phyloP scores from a whole-genome alignment of 345 rosid species.

The Gossypium sturtianum region DNA sequence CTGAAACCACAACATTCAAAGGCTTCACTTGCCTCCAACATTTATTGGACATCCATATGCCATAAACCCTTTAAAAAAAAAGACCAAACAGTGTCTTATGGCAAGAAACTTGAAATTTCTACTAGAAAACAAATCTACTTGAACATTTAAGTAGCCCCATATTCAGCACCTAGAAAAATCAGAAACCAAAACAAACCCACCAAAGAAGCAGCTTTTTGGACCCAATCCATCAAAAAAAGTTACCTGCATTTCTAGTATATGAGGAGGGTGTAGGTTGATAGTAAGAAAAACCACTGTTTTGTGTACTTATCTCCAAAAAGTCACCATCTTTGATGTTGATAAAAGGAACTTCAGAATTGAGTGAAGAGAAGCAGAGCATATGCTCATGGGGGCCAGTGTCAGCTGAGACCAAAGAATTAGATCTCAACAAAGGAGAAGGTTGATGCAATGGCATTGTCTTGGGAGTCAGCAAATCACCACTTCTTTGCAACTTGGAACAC shows the following conservation, averaged over 20 bases:
- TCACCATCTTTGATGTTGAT: constrained; percentile 24
- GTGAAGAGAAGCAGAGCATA: constrained; percentile 56
- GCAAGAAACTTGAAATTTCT: neutral
- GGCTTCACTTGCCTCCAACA: neutral
- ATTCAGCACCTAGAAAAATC: constrained; percentile 7
- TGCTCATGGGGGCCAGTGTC: constrained; percentile 38
- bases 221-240: neutral
- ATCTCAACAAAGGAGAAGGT: constrained; percentile 40
- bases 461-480: constrained; percentile 25
- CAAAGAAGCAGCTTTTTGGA: neutral
- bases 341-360: constrained; percentile 34
- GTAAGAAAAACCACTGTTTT: constrained; percentile 29
- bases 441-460: constrained; percentile 48
- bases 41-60: constrained; percentile 3
- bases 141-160: neutral
- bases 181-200: neutral
- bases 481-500: constrained; percentile 30
- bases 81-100: neutral
- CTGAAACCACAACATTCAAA: constrained; percentile 20
- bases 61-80: neutral
- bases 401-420: constrained; percentile 30
- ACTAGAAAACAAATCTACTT: neutral
- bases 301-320: constrained; percentile 30
- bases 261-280: constrained; percentile 23
- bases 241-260: constrained; percentile 39